These are phyloP conservation scores for Citrus medica DNA, from an alignment of 345 rosid genomes.

Conservation along the genomic window DNA sequence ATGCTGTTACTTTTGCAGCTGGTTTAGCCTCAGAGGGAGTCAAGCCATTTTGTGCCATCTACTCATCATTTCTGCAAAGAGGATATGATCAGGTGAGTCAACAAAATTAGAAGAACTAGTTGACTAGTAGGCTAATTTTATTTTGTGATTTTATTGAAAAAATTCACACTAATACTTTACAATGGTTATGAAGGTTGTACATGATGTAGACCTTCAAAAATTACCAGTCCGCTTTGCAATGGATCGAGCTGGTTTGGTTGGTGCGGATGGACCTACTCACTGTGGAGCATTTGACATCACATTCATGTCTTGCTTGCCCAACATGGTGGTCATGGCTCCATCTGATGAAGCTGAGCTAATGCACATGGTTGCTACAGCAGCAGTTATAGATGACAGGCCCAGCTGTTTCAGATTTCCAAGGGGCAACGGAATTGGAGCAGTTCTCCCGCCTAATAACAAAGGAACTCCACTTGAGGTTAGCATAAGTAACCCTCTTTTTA, in stretches of 20 bases:
- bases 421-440: slow-evolving; percentile 62
- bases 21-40: slow-evolving; percentile 74
- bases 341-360: slow-evolving; percentile 73
- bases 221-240: slow-evolving; percentile 68
- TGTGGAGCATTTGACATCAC: slow-evolving; percentile 74
- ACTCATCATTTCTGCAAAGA: slow-evolving; percentile 72
- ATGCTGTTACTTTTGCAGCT: slow-evolving; percentile 78
- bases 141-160: neutral
- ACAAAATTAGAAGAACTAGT: neutral
- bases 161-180: neutral
- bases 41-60: slow-evolving; percentile 80
- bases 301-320: slow-evolving; percentile 78
- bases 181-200: slow-evolving; percentile 45
- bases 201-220: slow-evolving; percentile 78
- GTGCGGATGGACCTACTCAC: slow-evolving; percentile 81
- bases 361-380: slow-evolving; percentile 84
- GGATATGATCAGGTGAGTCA: slow-evolving; percentile 73
- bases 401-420: slow-evolving; percentile 85
- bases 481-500: neutral
- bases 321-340: slow-evolving; percentile 88
- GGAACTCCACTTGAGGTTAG: slow-evolving; percentile 61
- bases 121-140: neutral
- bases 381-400: slow-evolving; percentile 71
- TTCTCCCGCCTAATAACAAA: slow-evolving; percentile 52
- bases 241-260: slow-evolving; percentile 75